Percentiles rank a stretch among this genome's conserved stretches.
phyloP scores from a whole-genome alignment of 1,284 basidiomycete species.

The Sparassis latifolia region DNA sequence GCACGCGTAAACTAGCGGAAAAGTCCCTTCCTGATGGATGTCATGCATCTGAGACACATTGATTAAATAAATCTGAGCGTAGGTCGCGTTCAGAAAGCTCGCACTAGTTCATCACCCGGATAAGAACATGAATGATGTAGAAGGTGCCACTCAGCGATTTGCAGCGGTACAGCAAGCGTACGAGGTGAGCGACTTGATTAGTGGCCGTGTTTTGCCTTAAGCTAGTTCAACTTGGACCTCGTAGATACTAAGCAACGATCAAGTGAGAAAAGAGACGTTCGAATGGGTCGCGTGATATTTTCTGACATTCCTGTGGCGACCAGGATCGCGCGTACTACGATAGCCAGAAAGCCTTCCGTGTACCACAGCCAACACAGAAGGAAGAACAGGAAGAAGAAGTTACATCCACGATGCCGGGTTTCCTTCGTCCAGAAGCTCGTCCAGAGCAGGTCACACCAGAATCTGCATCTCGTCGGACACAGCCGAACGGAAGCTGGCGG shows the following conservation, averaged over 20 bases:
- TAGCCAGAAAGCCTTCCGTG: constrained; percentile 75
- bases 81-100: constrained; percentile 71
- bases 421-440: constrained; percentile 38
- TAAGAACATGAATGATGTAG: constrained; percentile 71
- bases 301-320: background rate
- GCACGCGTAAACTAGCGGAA: background rate
- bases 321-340: constrained; percentile 83
- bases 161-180: constrained; percentile 86
- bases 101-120: constrained; percentile 79
- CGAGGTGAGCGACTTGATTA: constrained; percentile 46
- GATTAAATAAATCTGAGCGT: background rate
- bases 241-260: constrained; percentile 76
- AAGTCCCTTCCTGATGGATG: too few relatives aligned
- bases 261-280: constrained; percentile 42
- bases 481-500: constrained; percentile 52
- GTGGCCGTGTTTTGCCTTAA: background rate
- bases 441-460: background rate
- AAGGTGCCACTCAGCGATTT: constrained; percentile 79
- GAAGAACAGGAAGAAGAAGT: background rate
- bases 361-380: constrained; percentile 10
- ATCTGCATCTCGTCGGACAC: constrained; percentile 77
- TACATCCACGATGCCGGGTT: constrained; percentile 1
- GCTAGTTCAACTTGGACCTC: background rate
- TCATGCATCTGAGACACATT: too few relatives aligned
- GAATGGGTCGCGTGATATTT: background rate